Conservation (phyloP, 139 green algal genomes). For the Penium margaritaceum region DNA sequence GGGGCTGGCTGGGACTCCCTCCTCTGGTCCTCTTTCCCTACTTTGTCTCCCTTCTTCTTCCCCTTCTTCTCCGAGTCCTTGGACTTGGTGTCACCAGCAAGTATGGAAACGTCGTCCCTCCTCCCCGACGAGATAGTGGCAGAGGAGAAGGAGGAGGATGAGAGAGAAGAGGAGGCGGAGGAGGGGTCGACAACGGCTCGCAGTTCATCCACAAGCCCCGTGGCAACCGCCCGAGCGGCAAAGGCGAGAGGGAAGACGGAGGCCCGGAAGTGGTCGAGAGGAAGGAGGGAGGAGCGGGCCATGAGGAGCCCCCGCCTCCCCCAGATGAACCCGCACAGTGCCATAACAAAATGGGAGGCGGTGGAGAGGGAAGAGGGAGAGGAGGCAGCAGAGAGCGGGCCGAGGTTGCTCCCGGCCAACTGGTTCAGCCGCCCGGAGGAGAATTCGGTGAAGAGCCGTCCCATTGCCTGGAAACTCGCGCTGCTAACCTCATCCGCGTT, state of each 20-base stretch:
- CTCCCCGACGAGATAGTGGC: too few species aligned
- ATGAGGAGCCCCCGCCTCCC: conserved; percentile 31
- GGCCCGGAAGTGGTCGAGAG: conserved; percentile 14
- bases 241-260: conserved; percentile 30
- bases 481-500: conserved; percentile 18
- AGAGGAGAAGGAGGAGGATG: too few species aligned
- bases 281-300: conserved; percentile 7
- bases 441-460: conserved; percentile 39
- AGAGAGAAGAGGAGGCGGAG: too few species aligned
- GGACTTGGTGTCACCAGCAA: too few species aligned
- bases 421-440: too few species aligned
- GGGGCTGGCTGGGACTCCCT: background rate
- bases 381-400: too few species aligned
- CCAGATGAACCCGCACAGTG: conserved; percentile 31
- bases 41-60: background rate
- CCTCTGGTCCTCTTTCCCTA: background rate
- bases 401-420: too few species aligned
- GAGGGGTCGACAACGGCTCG: background rate
- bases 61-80: background rate
- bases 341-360: too few species aligned
- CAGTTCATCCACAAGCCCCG: conserved; percentile 25
- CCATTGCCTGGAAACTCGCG: conserved; percentile 37
- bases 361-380: too few species aligned
- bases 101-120: too few species aligned
- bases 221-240: conserved; percentile 17